Percentiles rank a stretch among this genome's conserved stretches.
Conservation (phyloP, 2,329 filamentous ascomycete genomes). For the Penicillium sumatraense region DNA sequence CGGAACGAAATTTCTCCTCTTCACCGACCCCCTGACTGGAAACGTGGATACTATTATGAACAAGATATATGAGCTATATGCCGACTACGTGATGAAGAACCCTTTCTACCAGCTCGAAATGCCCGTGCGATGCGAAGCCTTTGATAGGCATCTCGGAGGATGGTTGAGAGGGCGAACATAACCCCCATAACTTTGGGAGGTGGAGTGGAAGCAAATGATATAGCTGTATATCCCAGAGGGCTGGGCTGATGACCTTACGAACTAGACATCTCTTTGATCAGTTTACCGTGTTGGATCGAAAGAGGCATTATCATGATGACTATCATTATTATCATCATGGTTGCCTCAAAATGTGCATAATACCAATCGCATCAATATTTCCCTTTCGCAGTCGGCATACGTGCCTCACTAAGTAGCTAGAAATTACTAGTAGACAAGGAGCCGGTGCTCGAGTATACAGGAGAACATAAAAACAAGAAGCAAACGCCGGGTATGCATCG, state of each 20-base stretch:
- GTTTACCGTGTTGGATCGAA: conserved; percentile 6
- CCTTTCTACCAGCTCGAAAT: conserved; percentile 98
- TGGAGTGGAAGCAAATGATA: conserved; percentile 1
- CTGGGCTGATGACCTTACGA: conserved; percentile 28
- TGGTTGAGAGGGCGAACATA: conserved; percentile 71
- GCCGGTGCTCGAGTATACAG: conserved; percentile 24
- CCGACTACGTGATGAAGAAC: conserved; percentile 99
- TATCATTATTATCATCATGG: background rate
- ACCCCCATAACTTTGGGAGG: conserved; percentile 5
- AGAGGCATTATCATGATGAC: background rate
- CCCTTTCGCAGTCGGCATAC: conserved; percentile 15
- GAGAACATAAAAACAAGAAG: conserved; percentile 20
- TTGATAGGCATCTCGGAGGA: conserved; percentile 81
- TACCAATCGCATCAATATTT: conserved; percentile 27
- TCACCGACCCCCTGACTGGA: conserved; percentile 84
- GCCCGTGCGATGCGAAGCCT: conserved; percentile 93
- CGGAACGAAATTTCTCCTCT: conserved; percentile 92
- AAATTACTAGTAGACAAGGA: too few relatives aligned
- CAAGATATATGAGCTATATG: conserved; percentile 91
- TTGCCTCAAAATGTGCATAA: conserved; percentile 19
- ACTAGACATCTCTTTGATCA: conserved; percentile 24
- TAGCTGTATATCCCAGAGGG: background rate
- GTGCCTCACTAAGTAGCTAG: conserved; percentile 10
- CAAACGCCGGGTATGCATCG: conserved; percentile 46
- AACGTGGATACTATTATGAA: conserved; percentile 84